Percentiles rank a stretch among this genome's conserved stretches.
Conservation (phyloP, 495 filamentous ascomycete species). For the Hypoxylon perforatum region DNA sequence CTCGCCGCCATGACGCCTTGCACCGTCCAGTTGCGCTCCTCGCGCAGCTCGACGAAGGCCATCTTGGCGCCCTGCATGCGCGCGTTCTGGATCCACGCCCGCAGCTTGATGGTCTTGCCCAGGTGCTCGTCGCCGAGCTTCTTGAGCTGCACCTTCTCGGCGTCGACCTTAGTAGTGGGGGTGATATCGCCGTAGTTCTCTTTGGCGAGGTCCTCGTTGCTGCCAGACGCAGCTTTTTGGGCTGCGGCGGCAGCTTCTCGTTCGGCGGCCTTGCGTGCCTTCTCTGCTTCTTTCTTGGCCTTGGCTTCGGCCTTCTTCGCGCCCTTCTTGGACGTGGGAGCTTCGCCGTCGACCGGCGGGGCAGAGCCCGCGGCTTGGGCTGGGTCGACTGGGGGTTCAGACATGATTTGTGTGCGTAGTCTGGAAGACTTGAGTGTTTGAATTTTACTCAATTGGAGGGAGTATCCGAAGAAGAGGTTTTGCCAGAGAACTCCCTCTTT, state of each 20-base stretch:
- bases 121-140: constrained; percentile 68
- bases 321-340: constrained; percentile 61
- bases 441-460: constrained; percentile 5
- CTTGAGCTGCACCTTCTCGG: constrained; percentile 60
- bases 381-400: constrained; percentile 36
- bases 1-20: constrained; percentile 76
- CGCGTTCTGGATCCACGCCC: constrained; percentile 87
- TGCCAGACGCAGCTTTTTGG: constrained; percentile 61
- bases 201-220: constrained; percentile 74
- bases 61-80: constrained; percentile 91
- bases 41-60: constrained; percentile 88
- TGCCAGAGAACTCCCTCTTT: neutral
- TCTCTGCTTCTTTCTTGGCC: constrained; percentile 61
- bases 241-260: constrained; percentile 54
- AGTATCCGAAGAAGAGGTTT: neutral
- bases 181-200: constrained; percentile 72
- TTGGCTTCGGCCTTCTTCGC: constrained; percentile 67
- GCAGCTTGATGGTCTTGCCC: constrained; percentile 80
- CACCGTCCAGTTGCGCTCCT: constrained; percentile 79
- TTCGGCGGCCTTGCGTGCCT: constrained; percentile 63
- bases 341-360: constrained; percentile 34
- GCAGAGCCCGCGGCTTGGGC: constrained; percentile 37
- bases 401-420: constrained; percentile 16
- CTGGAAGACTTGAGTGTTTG: neutral
- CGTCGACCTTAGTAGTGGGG: constrained; percentile 48